phyloP scores from a whole-genome alignment of 768 basidiomycete genomes.

The Lepiota brunneoincarnata region DNA sequence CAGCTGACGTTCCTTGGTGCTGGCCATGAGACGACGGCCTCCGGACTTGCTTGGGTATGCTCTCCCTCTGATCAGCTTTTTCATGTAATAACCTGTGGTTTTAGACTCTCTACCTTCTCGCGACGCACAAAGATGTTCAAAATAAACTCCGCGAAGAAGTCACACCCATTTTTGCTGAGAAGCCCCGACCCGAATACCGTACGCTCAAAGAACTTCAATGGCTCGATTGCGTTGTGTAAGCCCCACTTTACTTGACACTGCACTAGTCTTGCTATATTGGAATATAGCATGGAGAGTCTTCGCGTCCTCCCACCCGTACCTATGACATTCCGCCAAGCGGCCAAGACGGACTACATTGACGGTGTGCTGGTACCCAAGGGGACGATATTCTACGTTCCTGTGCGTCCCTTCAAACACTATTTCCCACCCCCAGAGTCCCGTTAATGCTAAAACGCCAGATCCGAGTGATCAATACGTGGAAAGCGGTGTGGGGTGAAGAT shows the following conservation, averaged over 20 bases:
- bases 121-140: slow-evolving; percentile 40
- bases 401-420: slow-evolving; percentile 16
- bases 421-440: background rate
- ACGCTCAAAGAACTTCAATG: slow-evolving; percentile 38
- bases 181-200: slow-evolving; percentile 36
- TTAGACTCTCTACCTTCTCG: slow-evolving; percentile 43
- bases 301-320: slow-evolving; percentile 42
- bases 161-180: slow-evolving; percentile 28
- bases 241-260: background rate
- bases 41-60: slow-evolving; percentile 40
- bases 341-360: slow-evolving; percentile 39
- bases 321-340: slow-evolving; percentile 33
- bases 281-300: slow-evolving; percentile 38
- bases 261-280: background rate
- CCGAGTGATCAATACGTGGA: slow-evolving; percentile 48
- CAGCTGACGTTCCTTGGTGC: slow-evolving; percentile 43
- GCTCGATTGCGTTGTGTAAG: slow-evolving; percentile 40
- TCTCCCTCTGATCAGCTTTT: background rate
- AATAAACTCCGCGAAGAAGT: slow-evolving; percentile 44
- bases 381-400: slow-evolving; percentile 41
- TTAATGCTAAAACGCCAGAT: slow-evolving; percentile 29
- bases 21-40: slow-evolving; percentile 37
- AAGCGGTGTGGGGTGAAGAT: slow-evolving; percentile 48
- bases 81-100: slow-evolving; percentile 9
- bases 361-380: slow-evolving; percentile 41